Evolutionary conservation across 1,284 basidiomycete genomes (phyloP).

Genomic region (Trametes polyzona): DNA sequence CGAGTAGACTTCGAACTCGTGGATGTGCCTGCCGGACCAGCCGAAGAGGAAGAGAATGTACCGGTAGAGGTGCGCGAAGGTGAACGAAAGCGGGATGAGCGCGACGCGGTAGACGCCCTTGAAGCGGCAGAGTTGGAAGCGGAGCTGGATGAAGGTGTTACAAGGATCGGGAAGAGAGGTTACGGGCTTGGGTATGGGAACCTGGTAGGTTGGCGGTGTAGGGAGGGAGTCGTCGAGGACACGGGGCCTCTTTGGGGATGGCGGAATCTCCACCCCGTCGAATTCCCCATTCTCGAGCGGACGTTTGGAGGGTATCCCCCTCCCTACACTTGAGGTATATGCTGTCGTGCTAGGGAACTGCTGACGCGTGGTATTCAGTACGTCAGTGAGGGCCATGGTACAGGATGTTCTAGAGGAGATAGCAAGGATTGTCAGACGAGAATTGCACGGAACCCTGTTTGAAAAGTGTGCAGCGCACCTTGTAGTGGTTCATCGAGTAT

Average conservation of each 20-base stretch:
- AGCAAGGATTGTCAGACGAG: no score
- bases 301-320: no score
- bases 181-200: background rate
- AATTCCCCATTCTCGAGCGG: no score
- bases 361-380: no score
- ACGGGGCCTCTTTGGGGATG: background rate
- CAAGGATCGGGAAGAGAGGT: background rate
- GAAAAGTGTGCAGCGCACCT: no score
- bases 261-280: no score
- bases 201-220: background rate
- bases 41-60: conserved; percentile 43
- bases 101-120: conserved; percentile 36
- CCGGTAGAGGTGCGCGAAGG: conserved; percentile 40
- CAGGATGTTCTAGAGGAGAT: no score
- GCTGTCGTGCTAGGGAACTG: no score
- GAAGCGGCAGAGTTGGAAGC: conserved; percentile 38
- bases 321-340: no score
- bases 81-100: conserved; percentile 38
- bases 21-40: conserved; percentile 37
- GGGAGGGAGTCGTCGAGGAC: background rate
- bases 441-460: no score
- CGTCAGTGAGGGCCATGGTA: no score
- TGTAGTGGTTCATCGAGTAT: no score
- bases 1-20: conserved; percentile 32
- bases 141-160: conserved; percentile 33